Evolutionary conservation across 805 yeast genomes (phyloP).

Genomic region (Dipodascopsis uninucleata): DNA sequence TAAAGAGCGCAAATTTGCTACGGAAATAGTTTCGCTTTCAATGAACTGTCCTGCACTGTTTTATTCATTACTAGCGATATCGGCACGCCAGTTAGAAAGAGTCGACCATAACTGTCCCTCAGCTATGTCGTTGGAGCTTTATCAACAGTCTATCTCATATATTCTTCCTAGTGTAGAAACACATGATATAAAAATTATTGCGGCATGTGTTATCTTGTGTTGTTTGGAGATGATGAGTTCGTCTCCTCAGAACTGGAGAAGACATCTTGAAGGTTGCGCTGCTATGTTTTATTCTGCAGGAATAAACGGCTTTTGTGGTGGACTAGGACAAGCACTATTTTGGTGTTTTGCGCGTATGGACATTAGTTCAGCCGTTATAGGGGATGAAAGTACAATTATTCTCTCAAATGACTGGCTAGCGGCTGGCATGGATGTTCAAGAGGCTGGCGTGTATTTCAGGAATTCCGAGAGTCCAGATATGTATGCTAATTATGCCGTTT

Average conservation of each 20-base stretch:
- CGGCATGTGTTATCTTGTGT: slow-evolving; percentile 43
- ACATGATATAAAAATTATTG: slow-evolving; percentile 33
- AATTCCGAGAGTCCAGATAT: slow-evolving; percentile 35
- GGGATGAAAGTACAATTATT: slow-evolving; percentile 40
- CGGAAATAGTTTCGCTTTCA: slow-evolving; percentile 39
- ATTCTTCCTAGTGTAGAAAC: slow-evolving; percentile 9
- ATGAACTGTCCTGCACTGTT: slow-evolving; percentile 34
- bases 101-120: slow-evolving; percentile 33
- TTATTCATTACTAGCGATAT: slow-evolving; percentile 37
- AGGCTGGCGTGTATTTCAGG: slow-evolving; percentile 5
- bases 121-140: slow-evolving; percentile 33
- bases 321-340: slow-evolving; percentile 41
- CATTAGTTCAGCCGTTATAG: slow-evolving; percentile 39
- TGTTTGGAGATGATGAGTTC: slow-evolving; percentile 45
- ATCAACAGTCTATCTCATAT: slow-evolving; percentile 10
- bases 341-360: slow-evolving; percentile 48
- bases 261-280: slow-evolving; percentile 42
- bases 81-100: slow-evolving; percentile 38
- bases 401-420: slow-evolving; percentile 40
- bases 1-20: slow-evolving; percentile 38
- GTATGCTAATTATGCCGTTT: slow-evolving; percentile 44
- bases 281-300: slow-evolving; percentile 40
- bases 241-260: slow-evolving; percentile 41
- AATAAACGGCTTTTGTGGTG: slow-evolving; percentile 40
- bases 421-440: slow-evolving; percentile 6